phyloP scores from a whole-genome alignment of 805 yeast genomes.

The Kuraishia capsulata region DNA sequence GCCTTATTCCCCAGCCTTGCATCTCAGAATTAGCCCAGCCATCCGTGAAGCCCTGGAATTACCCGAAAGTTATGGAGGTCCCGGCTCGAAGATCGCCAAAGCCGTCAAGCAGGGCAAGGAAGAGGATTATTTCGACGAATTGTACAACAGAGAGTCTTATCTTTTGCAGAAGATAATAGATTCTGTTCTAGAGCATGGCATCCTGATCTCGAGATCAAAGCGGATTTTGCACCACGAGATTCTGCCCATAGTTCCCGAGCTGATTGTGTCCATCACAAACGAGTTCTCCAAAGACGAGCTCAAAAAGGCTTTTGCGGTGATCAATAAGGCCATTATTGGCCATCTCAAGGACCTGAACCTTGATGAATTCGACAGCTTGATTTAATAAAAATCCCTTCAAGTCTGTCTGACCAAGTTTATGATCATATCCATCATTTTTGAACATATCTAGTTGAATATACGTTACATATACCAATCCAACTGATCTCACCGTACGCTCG shows the following conservation, averaged over 20 bases:
- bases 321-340: constrained; percentile 20
- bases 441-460: not conserved
- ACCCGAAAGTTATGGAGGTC: constrained; percentile 42
- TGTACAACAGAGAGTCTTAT: constrained; percentile 44
- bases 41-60: constrained; percentile 34
- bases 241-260: constrained; percentile 56
- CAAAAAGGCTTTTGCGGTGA: constrained; percentile 27
- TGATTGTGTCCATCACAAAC: constrained; percentile 41
- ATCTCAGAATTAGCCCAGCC: constrained; percentile 46
- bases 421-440: not conserved
- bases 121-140: constrained; percentile 29
- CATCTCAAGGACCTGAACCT: constrained; percentile 8
- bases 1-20: constrained; percentile 57
- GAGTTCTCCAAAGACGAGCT: constrained; percentile 37
- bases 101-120: constrained; percentile 36
- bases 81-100: constrained; percentile 26
- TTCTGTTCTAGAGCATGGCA: constrained; percentile 36
- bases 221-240: constrained; percentile 71
- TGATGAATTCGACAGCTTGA: constrained; percentile 5
- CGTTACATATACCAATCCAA: not conserved
- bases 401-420: not conserved
- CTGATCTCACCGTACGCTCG: too few species aligned
- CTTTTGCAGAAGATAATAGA: constrained; percentile 64
- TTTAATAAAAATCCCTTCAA: too few species aligned
- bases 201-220: constrained; percentile 45